Base-by-base conservation (phyloP, 2,329 filamentous ascomycete species). In the Bipolaris zeicola region DNA sequence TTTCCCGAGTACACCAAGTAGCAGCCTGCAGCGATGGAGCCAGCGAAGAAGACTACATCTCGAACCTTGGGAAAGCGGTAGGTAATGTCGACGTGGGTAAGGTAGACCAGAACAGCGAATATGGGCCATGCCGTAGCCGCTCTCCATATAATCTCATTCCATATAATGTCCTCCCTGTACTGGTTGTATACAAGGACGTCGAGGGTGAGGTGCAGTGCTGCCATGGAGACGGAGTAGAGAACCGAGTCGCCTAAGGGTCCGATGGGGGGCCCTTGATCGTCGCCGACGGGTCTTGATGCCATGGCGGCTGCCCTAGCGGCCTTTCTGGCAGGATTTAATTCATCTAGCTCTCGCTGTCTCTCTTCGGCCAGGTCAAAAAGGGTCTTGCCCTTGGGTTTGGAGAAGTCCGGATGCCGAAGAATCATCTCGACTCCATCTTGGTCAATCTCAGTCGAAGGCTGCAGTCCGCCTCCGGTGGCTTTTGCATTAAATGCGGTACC, bases 1-100 rank as follows among this genome's bases (percentile, higher is more conserved):
- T 97, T 98, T 24, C 90, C 92, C 50, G 93, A 86, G 64, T 90
- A 82, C 46, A 98, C 88, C 60, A 97, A 80, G 75, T 92, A 93
- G 76, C 87, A 91, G 1, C 95, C 95, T 0, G 86, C 80, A 8
- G 71, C 74, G 6, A 88, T 76, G 62, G 88, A 87, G 22, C 82
- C 78, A 14, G 69, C 70, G 58, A 92, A 83, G 78, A 94, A 95
- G 50, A 90, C 66, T 1, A 78, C 31, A 58, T 84, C 79, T 59
- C 76, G 72, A 6, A 77, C 36, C 1, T 79, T 70, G 39, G 80
- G 79, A 26, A 84, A 81, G 51, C 73, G 73, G 54, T 68, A 70
- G 3, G 77, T 74, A 26, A 76, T 67, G 16, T 75, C 62, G 41
- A 77, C 75, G 55, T 80, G 77, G 36, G 78, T 71, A 43, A 80